phyloP scores from a whole-genome alignment of 2,329 filamentous ascomycete species.

The Colletotrichum nymphaeae region DNA sequence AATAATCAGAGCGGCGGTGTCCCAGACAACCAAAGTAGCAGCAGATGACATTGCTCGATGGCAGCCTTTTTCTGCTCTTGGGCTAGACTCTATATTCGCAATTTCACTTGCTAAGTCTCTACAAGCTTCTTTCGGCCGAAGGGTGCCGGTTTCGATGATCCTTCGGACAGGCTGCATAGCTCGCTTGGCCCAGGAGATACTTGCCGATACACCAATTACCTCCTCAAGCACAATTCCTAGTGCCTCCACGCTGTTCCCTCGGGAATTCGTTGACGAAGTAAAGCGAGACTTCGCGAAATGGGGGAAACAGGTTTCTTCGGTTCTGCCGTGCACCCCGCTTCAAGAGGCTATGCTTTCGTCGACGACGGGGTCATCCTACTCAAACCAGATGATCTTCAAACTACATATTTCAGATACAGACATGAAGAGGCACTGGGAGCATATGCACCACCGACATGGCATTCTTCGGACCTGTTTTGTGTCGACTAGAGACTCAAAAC shows the following conservation, averaged over 20 bases:
- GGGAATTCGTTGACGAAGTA: neutral
- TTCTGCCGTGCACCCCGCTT: slow-evolving; percentile 86
- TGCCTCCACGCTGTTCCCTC: neutral
- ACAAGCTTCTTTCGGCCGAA: slow-evolving; percentile 51
- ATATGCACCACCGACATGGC: slow-evolving; percentile 73
- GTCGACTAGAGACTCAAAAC: slow-evolving; percentile 67
- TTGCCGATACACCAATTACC: neutral
- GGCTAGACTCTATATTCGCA: slow-evolving; percentile 85
- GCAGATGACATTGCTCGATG: slow-evolving; percentile 64
- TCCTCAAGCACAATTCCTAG: neutral
- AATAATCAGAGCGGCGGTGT: slow-evolving; percentile 65
- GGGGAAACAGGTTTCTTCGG: slow-evolving; percentile 55
- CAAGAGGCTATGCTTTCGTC: slow-evolving; percentile 89
- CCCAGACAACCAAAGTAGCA: slow-evolving; percentile 59
- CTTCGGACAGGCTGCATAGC: slow-evolving; percentile 76
- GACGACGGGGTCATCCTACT: slow-evolving; percentile 67
- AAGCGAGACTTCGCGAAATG: slow-evolving; percentile 42
- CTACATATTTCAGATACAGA: slow-evolving; percentile 60
- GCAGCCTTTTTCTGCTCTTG: slow-evolving; percentile 81
- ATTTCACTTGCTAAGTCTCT: slow-evolving; percentile 75
- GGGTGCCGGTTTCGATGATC: slow-evolving; percentile 75
- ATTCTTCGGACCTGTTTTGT: slow-evolving; percentile 84
- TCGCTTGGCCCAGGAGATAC: slow-evolving; percentile 59
- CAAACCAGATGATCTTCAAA: slow-evolving; percentile 76
- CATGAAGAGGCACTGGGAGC: slow-evolving; percentile 71